Evolutionary conservation across 192 early-diverging fungal species (phyloP).

Genomic region (Geosiphon pyriformis): DNA sequence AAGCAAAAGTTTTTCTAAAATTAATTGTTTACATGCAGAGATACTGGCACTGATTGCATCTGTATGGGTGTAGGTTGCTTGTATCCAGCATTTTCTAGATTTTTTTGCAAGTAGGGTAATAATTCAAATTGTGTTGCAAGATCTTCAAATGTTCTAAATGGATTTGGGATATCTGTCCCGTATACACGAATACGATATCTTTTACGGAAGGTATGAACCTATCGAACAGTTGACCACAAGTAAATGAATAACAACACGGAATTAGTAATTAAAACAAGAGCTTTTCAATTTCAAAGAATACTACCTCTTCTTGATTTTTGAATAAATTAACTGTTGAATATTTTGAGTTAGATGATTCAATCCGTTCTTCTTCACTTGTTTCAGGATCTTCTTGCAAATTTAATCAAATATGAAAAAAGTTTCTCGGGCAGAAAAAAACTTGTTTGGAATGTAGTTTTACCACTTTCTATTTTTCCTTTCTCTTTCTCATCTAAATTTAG

Average conservation of each 20-base stretch:
- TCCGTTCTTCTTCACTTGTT: too few relatives aligned
- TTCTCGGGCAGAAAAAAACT: not conserved
- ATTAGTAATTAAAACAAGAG: constrained; percentile 23
- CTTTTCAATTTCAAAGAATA: not conserved
- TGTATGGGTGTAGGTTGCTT: constrained; percentile 84
- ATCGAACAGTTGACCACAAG: constrained; percentile 3
- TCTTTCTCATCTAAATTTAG: constrained; percentile 22
- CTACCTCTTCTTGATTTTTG: constrained; percentile 3
- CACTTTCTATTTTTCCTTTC: constrained; percentile 10
- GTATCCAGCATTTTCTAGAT: constrained; percentile 65
- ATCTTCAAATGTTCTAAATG: constrained; percentile 75
- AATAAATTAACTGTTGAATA: not conserved
- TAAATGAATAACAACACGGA: not conserved
- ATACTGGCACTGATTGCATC: constrained; percentile 88
- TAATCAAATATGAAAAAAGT: not conserved
- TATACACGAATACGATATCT: constrained; percentile 74
- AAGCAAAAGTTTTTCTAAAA: not conserved
- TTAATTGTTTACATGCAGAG: constrained; percentile 58
- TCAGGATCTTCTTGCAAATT: too few relatives aligned
- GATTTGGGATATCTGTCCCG: constrained; percentile 81
- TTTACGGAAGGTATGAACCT: constrained; percentile 66
- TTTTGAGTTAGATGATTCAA: not conserved
- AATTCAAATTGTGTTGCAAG: constrained; percentile 68
- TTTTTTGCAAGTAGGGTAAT: constrained; percentile 65
- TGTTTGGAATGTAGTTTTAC: not conserved